phyloP scores from a whole-genome alignment of 1,139 yeast genomes.

The Candida dubliniensis region DNA sequence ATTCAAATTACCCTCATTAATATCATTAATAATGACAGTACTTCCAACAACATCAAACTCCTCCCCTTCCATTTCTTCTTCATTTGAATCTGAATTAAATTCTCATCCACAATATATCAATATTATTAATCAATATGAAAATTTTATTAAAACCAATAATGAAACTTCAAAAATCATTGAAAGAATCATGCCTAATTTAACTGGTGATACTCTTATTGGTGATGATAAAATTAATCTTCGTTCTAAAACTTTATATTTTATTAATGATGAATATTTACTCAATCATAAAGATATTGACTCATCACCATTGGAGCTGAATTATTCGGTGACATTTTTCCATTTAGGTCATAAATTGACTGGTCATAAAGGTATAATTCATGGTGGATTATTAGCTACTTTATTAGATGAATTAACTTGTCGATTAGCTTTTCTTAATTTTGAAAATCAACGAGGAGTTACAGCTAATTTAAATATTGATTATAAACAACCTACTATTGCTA shows the following conservation, averaged over 20 bases:
- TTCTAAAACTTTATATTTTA: conserved; percentile 36
- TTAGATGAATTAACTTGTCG: conserved; percentile 56
- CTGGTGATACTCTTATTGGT: conserved; percentile 39
- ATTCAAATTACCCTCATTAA: no score
- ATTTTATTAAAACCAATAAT: conserved; percentile 9
- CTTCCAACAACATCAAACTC: no score
- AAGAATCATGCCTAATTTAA: conserved; percentile 29
- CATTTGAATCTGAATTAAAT: conserved; percentile 7
- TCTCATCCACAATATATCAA: conserved; percentile 3
- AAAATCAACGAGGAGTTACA: conserved; percentile 44
- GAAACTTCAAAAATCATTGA: conserved; percentile 11
- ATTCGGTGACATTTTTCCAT: conserved; percentile 40
- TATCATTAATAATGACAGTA: no score
- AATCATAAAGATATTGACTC: conserved; percentile 18
- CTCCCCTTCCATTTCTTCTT: background rate
- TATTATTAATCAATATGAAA: conserved; percentile 3
- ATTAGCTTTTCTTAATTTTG: conserved; percentile 49
- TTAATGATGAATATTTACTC: conserved; percentile 31
- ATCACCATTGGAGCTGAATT: conserved; percentile 18
- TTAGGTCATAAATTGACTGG: conserved; percentile 50
- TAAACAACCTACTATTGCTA: conserved; percentile 37
- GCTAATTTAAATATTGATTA: conserved; percentile 48
- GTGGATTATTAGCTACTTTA: conserved; percentile 54
- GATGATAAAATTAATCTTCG: conserved; percentile 36
- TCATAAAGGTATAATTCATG: conserved; percentile 54